Evolutionary conservation across 75 land plant genomes (phyloP).

Genomic region (Gnetum montanum): DNA sequence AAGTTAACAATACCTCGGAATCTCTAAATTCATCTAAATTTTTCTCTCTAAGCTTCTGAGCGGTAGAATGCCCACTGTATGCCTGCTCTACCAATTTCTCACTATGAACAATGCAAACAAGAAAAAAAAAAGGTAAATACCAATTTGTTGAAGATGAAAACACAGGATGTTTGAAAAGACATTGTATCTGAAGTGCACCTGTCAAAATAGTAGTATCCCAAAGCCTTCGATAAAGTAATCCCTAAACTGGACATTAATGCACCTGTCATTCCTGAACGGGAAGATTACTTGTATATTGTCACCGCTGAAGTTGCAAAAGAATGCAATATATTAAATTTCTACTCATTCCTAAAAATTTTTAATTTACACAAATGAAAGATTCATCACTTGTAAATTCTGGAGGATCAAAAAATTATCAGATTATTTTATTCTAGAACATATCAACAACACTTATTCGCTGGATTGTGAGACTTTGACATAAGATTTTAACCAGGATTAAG

Average conservation of each 20-base stretch:
- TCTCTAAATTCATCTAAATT: constrained; percentile 56
- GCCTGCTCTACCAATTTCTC: constrained; percentile 71
- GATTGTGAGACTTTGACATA: too few relatives aligned
- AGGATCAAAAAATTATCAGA: not conserved
- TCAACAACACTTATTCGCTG: too few relatives aligned
- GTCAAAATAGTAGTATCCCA: constrained; percentile 79
- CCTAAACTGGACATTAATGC: constrained; percentile 56
- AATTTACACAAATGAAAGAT: not conserved
- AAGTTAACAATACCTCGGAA: constrained; percentile 87
- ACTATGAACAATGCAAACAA: constrained; percentile 21
- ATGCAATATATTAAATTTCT: not conserved
- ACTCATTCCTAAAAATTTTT: not conserved
- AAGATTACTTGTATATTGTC: not conserved
- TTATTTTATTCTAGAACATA: too few relatives aligned
- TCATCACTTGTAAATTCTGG: not conserved
- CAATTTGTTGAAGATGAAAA: not conserved
- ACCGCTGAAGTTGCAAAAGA: not conserved
- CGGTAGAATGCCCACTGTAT: constrained; percentile 35
- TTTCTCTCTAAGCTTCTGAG: constrained; percentile 26
- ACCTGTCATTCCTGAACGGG: constrained; percentile 56
- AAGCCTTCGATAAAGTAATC: constrained; percentile 50
- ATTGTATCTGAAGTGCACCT: constrained; percentile 32
- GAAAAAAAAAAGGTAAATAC: not conserved
- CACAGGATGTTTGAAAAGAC: not conserved
- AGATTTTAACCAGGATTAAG: too few relatives aligned